Evolutionary conservation across 306 rosid genomes (phyloP).

Genomic region (Castanopsis chinensis): DNA sequence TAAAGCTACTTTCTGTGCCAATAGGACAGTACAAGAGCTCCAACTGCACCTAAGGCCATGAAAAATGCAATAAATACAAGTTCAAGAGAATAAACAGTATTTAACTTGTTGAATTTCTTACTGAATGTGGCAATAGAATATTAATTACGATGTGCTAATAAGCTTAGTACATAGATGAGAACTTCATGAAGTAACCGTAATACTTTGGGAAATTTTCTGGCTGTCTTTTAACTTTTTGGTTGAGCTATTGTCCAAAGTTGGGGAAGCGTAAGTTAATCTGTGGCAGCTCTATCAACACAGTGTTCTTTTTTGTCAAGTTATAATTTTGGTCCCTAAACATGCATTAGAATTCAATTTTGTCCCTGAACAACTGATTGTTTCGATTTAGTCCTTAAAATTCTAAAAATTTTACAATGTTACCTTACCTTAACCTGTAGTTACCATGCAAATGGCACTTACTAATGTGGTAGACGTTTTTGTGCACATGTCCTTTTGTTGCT

Average conservation of each 20-base stretch:
- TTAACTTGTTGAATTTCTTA: not conserved
- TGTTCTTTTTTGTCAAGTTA: too few species aligned
- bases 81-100: not conserved
- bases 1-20: conserved; percentile 49
- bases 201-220: not conserved
- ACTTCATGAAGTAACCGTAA: not conserved
- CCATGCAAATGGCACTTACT: too few species aligned
- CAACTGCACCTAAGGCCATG: conserved; percentile 69
- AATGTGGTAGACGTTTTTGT: too few species aligned
- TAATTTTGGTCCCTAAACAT: too few species aligned
- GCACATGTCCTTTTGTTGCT: too few species aligned
- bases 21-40: conserved; percentile 83
- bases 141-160: not conserved
- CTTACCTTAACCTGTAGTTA: too few species aligned
- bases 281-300: too few species aligned
- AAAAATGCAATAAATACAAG: not conserved
- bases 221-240: not conserved
- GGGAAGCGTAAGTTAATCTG: not conserved
- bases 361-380: too few species aligned
- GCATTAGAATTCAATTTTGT: too few species aligned
- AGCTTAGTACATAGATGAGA: not conserved
- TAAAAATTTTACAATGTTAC: too few species aligned
- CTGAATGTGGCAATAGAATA: not conserved
- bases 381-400: too few species aligned
- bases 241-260: not conserved